Evolutionary conservation across 2,329 filamentous ascomycete genomes (phyloP).

Genomic region (Fusarium devonianum): DNA sequence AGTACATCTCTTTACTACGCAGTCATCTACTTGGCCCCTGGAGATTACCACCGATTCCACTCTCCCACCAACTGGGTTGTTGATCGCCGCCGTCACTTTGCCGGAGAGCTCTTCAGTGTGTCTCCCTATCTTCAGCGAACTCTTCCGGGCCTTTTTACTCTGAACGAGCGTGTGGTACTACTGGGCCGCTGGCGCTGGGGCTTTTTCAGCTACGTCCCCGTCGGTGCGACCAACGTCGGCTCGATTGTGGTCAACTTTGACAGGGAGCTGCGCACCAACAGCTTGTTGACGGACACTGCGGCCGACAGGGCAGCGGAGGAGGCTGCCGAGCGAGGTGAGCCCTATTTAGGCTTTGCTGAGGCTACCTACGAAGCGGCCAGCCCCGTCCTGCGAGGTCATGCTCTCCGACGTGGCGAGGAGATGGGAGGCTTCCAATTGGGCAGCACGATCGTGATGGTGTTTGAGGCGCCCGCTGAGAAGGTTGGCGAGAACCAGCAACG

Average conservation of each 20-base stretch:
- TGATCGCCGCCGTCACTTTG: slow-evolving; percentile 93
- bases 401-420: slow-evolving; percentile 86
- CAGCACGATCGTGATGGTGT: slow-evolving; percentile 93
- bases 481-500: slow-evolving; percentile 60
- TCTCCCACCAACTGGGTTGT: slow-evolving; percentile 95
- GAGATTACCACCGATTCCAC: slow-evolving; percentile 98
- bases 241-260: slow-evolving; percentile 98
- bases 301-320: slow-evolving; percentile 86
- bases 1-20: slow-evolving; percentile 85
- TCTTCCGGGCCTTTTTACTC: slow-evolving; percentile 90
- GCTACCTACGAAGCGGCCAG: slow-evolving; percentile 86
- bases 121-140: slow-evolving; percentile 94
- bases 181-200: slow-evolving; percentile 95
- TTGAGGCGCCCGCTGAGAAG: slow-evolving; percentile 81
- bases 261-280: slow-evolving; percentile 90
- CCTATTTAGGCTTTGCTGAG: slow-evolving; percentile 90
- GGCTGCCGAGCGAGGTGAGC: slow-evolving; percentile 77
- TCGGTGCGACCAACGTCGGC: slow-evolving; percentile 96
- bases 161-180: slow-evolving; percentile 95
- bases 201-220: slow-evolving; percentile 95
- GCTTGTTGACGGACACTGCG: slow-evolving; percentile 87
- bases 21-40: slow-evolving; percentile 94
- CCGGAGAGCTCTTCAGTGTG: slow-evolving; percentile 93
- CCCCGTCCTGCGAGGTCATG: slow-evolving; percentile 79
- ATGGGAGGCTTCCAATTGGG: slow-evolving; percentile 98